Conservation (phyloP, 495 filamentous ascomycete genomes). For the Penicillium longicatenatum region DNA sequence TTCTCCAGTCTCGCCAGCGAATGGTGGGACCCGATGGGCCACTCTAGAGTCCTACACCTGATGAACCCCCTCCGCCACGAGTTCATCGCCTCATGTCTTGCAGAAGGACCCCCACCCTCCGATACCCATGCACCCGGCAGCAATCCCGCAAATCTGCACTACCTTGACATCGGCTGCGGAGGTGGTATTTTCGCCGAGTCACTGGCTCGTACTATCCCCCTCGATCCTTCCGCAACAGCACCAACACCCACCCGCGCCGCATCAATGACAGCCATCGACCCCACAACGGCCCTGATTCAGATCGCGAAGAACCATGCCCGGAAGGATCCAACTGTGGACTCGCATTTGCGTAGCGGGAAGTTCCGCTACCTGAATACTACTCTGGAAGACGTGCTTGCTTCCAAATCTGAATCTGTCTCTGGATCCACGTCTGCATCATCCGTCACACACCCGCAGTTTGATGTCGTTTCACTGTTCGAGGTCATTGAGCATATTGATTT, state of each 20-base stretch:
- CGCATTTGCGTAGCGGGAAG: conserved; percentile 50
- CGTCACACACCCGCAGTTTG: conserved; percentile 43
- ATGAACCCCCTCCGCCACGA: conserved; percentile 98
- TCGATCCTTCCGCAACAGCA: conserved; percentile 46
- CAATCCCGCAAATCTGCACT: conserved; percentile 52
- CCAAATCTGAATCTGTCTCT: neutral
- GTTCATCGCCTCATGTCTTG: conserved; percentile 77
- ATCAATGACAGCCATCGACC: conserved; percentile 82
- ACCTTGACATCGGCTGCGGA: conserved; percentile 94
- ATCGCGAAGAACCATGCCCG: conserved; percentile 76
- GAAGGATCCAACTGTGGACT: conserved; percentile 58
- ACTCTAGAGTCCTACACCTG: conserved; percentile 87
- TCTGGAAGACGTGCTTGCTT: conserved; percentile 64
- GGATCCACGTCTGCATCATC: conserved; percentile 8
- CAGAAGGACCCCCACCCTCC: conserved; percentile 33
- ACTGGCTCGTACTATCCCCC: conserved; percentile 67
- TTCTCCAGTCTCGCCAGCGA: conserved; percentile 89
- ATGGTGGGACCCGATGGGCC: conserved; percentile 97
- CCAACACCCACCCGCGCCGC: conserved; percentile 59
- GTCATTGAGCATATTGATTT: conserved; percentile 85
- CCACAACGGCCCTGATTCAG: conserved; percentile 72
- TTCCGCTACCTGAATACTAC: conserved; percentile 71
- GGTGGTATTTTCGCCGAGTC: conserved; percentile 96
- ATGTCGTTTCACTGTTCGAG: conserved; percentile 87
- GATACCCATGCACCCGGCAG: conserved; percentile 4